Conservation (phyloP, 805 yeast species). For the Yueomyces sp. region DNA sequence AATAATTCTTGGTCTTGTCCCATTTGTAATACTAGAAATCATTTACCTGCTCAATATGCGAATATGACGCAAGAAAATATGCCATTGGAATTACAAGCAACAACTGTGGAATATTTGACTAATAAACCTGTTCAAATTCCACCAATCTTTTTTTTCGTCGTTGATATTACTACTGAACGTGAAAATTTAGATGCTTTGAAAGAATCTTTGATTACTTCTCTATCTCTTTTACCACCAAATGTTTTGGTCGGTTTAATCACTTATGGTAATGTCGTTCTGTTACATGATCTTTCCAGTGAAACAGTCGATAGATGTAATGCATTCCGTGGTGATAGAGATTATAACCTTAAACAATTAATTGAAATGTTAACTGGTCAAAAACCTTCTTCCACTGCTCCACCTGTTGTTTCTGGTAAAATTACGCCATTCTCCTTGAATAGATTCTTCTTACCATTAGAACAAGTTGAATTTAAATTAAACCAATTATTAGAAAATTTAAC, state of each 20-base stretch:
- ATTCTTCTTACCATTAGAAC: conserved; percentile 57
- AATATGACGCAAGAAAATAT: conserved; percentile 59
- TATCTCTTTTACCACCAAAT: conserved; percentile 73
- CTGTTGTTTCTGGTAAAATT: conserved; percentile 12
- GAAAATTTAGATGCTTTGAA: conserved; percentile 74
- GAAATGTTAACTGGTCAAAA: conserved; percentile 47
- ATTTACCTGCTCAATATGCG: conserved; percentile 67
- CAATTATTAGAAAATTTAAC: conserved; percentile 61
- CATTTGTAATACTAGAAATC: conserved; percentile 61
- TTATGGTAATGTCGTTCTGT: conserved; percentile 72
- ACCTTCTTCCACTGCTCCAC: conserved; percentile 22
- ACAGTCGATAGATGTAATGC: conserved; percentile 59
- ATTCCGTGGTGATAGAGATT: conserved; percentile 79
- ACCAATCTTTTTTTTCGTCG: conserved; percentile 70
- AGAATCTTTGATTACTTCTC: conserved; percentile 59
- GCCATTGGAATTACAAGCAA: conserved; percentile 63
- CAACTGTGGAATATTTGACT: conserved; percentile 75
- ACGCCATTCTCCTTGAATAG: conserved; percentile 35
- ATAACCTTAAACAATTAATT: conserved; percentile 36
- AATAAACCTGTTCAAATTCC: conserved; percentile 68
- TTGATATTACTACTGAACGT: conserved; percentile 78
- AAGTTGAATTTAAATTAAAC: conserved; percentile 71
- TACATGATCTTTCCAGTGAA: conserved; percentile 63
- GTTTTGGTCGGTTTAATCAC: conserved; percentile 77
- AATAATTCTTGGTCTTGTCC: conserved; percentile 76